Base-by-base conservation (phyloP, 176 grass and related monocot species). In the Eleusine indica region DNA sequence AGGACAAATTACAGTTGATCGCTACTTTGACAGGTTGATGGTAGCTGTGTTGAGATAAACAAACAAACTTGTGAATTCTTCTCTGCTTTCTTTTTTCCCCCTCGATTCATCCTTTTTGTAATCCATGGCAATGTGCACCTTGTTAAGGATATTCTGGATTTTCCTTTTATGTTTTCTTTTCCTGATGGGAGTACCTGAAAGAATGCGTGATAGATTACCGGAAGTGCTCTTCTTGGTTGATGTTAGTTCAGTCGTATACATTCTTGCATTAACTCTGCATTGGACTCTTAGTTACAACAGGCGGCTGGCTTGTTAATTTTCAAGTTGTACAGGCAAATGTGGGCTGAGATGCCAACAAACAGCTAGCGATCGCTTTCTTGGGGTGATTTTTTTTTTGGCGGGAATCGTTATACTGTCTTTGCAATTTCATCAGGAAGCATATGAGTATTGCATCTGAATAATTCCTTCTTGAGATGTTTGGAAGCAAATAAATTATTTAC, bases 61-160 rank as follows among this genome's bases (percentile, higher is more conserved):
- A 71, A 83, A 76, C 75, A 76, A 48, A 82, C 29, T 57, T 68
- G 43, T 29, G 4, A 82, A 76, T 70, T 68, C 65, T 14, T 68
- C 42, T 40, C 46, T 75, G 51, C 51, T 35, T 52, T 51, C 3
- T 15, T 52, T 3, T 22, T 14, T 70, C 9, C 9, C 1, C 42
- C 42, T 44, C 32, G 19, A 21, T 56, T 57, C 35, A 41, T 28
- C 21, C 47, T 69, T 70, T 80, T 80, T 41, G 48, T 70, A 80
- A 12, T 25, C 32, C 1, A 6, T 68, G 63, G 46, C 64, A 53
- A 53, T 67, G n/a, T 40, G 35, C 85, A 68, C 49, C 35, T 64
- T 83, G 46, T 52, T 72, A 64, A 64, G 68, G 67, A 51, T 71
- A 17, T 64, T 66, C 0, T 7, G 38, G 22, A 71, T 71, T 43